Conservation (phyloP, 1,284 basidiomycete genomes). For the Irpex sp. region DNA sequence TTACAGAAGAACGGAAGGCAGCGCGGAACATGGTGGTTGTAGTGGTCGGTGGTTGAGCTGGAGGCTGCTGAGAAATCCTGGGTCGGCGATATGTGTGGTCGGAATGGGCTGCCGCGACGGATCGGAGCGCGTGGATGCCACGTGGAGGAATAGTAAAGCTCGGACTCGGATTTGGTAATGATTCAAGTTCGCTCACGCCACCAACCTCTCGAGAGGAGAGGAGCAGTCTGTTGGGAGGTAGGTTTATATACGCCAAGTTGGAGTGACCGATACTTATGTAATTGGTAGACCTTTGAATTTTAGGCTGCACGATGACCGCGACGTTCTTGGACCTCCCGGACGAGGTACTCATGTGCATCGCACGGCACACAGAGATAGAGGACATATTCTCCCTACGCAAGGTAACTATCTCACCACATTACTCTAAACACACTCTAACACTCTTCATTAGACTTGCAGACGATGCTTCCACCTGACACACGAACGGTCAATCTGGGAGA, state of each 20-base stretch:
- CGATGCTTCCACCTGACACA: not conserved
- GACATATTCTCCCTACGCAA: slow-evolving; percentile 20
- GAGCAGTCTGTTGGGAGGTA: not conserved
- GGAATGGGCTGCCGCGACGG: not conserved
- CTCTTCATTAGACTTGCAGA: not conserved
- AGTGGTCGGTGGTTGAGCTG: not conserved
- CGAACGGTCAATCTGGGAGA: slow-evolving; percentile 3
- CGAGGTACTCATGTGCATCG: slow-evolving; percentile 24
- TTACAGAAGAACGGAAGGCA: slow-evolving; percentile 15
- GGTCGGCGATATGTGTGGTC: not conserved
- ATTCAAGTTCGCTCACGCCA: not conserved
- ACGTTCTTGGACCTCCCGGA: slow-evolving; percentile 14
- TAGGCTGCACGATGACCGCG: not conserved
- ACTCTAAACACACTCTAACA: not conserved
- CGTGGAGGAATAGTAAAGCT: not conserved
- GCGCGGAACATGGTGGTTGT: slow-evolving; percentile 14
- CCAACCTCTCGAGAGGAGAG: not conserved
- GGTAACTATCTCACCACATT: slow-evolving; percentile 13
- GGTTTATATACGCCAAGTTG: not conserved
- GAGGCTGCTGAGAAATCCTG: slow-evolving; percentile 14
- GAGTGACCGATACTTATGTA: no score
- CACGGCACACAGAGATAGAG: slow-evolving; percentile 12
- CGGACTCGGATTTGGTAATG: not conserved
- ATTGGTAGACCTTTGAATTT: not conserved
- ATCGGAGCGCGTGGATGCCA: slow-evolving; percentile 6